Conservation (phyloP, 2,329 filamentous ascomycete genomes). For the Penicillium aurantiogriseum region DNA sequence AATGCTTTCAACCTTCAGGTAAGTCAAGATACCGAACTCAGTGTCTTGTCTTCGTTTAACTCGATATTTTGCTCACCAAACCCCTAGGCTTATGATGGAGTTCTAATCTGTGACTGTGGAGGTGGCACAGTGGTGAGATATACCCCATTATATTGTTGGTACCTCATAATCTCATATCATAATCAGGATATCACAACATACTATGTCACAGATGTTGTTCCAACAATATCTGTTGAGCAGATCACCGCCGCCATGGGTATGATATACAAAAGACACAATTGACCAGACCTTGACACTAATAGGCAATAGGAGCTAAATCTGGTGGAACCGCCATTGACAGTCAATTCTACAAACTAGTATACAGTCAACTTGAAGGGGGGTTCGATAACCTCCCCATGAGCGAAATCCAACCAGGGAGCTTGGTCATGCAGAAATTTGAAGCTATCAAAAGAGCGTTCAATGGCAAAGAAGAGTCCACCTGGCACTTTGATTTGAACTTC, state of each 20-base stretch:
- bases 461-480: background rate
- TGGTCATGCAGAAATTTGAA: background rate
- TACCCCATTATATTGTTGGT: background rate
- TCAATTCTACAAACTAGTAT: background rate
- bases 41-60: background rate
- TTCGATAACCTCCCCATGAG: background rate
- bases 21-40: background rate
- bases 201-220: background rate
- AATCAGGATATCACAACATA: background rate
- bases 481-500: background rate
- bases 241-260: background rate
- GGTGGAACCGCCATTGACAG: background rate
- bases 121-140: background rate
- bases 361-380: background rate
- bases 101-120: background rate
- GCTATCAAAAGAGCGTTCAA: background rate
- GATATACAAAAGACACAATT: background rate
- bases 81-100: background rate
- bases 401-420: background rate
- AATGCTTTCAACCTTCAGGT: background rate
- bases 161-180: background rate
- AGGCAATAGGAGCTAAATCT: background rate
- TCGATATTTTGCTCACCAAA: background rate
- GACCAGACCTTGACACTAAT: background rate
- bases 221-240: background rate